phyloP scores from a whole-genome alignment of 2,329 filamentous ascomycete genomes.

The Dactylellina drechsleri region DNA sequence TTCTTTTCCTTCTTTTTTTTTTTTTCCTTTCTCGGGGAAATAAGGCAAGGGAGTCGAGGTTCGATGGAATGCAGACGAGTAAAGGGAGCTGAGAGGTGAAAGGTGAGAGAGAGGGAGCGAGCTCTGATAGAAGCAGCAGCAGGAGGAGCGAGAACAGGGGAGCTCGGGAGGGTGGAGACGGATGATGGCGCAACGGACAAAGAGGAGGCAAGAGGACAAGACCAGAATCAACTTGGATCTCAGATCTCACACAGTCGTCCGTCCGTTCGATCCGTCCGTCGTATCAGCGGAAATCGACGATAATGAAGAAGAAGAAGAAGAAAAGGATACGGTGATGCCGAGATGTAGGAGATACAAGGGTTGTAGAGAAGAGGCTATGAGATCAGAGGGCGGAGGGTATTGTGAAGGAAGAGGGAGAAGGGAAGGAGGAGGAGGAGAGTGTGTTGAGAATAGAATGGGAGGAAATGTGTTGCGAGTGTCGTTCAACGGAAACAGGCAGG shows the following conservation, averaged over 20 bases:
- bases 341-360: background rate
- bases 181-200: conserved; percentile 39
- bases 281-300: too few species aligned
- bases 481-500: conserved; percentile 20
- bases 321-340: background rate
- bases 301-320: conserved; percentile 2
- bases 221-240: background rate
- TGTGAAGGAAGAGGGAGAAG: background rate
- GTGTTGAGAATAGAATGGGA: conserved; percentile 3
- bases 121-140: background rate
- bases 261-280: too few species aligned
- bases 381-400: background rate
- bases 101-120: background rate
- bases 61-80: background rate
- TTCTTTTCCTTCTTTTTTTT: too few species aligned
- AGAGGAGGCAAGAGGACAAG: conserved; percentile 6
- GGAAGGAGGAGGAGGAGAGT: conserved; percentile 4
- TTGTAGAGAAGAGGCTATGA: background rate
- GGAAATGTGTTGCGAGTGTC: conserved; percentile 15
- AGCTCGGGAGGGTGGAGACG: conserved; percentile 2
- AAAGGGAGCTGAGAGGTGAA: background rate
- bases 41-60: conserved; percentile 11
- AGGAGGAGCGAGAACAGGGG: conserved; percentile 5
- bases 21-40: too few species aligned
- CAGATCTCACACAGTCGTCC: too few species aligned